Evolutionary conservation across 1,284 basidiomycete genomes (phyloP), one percentile per base, ranked within the genome.

Genomic region (Uromyces viciae-fabae): DNA sequence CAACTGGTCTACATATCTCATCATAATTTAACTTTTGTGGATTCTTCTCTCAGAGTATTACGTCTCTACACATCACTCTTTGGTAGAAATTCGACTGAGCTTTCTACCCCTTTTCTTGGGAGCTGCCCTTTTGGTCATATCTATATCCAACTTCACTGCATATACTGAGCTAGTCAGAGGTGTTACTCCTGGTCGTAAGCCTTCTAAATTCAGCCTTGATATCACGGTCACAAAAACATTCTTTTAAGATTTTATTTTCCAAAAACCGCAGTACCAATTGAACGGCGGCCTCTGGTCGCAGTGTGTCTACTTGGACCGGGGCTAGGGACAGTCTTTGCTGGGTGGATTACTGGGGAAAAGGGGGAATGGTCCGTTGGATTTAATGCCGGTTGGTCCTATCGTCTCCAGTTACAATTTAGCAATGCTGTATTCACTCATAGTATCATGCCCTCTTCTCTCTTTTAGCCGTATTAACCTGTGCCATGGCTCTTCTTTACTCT

Each of bases 261-360:
- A 52, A 38, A 4, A 17, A 19, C 25, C n/a, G n/a, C 9, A 77
- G 75, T 77, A 43, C 75, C 75, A 7, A 11, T n/a, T 69, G 33
- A 54, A 3, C 58, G 60, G 1, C 43, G 75, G 38, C 60, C 60
- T 17, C 40, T 77, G 11, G 40, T 68, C 22, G 75, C 75, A 2
- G 19, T 77, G 28, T 77, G 75, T 36, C 52, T 66, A 9, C 42
- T 77, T 49, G 60, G 52, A 3, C 49, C 60, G 0, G 75, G 62
- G 14, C 0, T 77, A 15, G 75, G 75, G 1, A 68, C 60, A 38
- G 62, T 77, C 25, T 77, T 77, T 69, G 75, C 42, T 8, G 75
- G 75, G 38, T 77, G 75, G 75, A 77, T 77, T 15, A 77, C 75
- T 36, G 75, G 75, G 3, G 75, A 77, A 38, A 54, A 77, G 33